These are phyloP conservation scores for Gentiana macrophylla DNA, from an alignment of 257 asterid species.

Conservation along the genomic window DNA sequence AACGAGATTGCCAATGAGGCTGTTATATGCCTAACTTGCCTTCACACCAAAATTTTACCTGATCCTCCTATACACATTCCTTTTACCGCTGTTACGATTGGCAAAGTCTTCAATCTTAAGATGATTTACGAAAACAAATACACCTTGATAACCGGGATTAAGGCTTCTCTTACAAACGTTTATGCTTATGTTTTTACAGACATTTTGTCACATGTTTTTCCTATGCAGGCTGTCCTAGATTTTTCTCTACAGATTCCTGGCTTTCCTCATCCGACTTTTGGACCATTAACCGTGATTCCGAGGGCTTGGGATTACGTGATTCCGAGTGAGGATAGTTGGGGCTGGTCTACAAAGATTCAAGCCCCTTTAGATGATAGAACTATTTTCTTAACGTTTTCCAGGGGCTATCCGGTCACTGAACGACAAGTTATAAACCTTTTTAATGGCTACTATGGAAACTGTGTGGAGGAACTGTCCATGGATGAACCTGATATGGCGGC, in stretches of 20 bases:
- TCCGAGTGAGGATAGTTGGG: slow-evolving; percentile 1
- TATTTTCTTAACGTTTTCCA: slow-evolving; percentile 16
- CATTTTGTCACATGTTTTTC: slow-evolving; percentile 1
- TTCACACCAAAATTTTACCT: not conserved
- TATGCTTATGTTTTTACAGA: slow-evolving; percentile 10
- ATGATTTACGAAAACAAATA: slow-evolving; percentile 4
- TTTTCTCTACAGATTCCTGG: slow-evolving; percentile 8
- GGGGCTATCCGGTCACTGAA: slow-evolving; percentile 12
- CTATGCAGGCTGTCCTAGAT: not conserved
- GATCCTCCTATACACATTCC: not conserved
- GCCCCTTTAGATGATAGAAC: slow-evolving; percentile 11
- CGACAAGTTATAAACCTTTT: slow-evolving; percentile 13
- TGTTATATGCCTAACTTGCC: not conserved
- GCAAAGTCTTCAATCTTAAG: not conserved
- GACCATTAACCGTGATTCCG: slow-evolving; percentile 5
- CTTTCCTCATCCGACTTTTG: slow-evolving; percentile 20
- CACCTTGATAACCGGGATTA: slow-evolving; percentile 8
- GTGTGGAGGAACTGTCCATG: slow-evolving; percentile 9
- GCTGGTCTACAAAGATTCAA: slow-evolving; percentile 3
- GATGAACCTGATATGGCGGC: not conserved
- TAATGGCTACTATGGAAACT: slow-evolving; percentile 6
- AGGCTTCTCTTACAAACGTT: slow-evolving; percentile 7
- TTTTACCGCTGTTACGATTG: not conserved
- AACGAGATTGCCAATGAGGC: not conserved
- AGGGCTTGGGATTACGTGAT: slow-evolving; percentile 1